A percentile compares a stretch with the other conserved stretches of the same genome.
Conservation (phyloP, 495 filamentous ascomycete species). For the Daldinia bambusicola region DNA sequence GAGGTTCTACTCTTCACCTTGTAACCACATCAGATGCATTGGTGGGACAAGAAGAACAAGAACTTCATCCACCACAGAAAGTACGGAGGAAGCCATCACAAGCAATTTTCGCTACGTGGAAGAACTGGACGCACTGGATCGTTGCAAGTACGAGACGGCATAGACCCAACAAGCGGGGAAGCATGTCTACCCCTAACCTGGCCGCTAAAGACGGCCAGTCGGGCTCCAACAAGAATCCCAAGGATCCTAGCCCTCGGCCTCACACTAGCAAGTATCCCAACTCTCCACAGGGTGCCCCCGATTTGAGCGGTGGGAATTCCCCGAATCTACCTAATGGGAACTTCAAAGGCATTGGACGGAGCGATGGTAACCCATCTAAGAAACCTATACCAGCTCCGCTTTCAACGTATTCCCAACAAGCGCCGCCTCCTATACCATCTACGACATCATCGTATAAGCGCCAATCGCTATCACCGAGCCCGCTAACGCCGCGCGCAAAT, state of each 20-base stretch:
- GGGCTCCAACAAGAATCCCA: slow-evolving; percentile 50
- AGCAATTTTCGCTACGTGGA: slow-evolving; percentile 74
- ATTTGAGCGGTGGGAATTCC: slow-evolving; percentile 34
- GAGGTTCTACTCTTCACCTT: slow-evolving; percentile 82
- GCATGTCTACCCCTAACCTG: slow-evolving; percentile 65
- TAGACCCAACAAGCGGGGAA: slow-evolving; percentile 59
- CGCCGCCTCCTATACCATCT: slow-evolving; percentile 59
- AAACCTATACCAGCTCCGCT: slow-evolving; percentile 46
- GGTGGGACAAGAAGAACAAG: slow-evolving; percentile 41
- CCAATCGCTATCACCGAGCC: slow-evolving; percentile 87
- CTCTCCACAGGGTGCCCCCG: slow-evolving; percentile 22
- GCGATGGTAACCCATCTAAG: slow-evolving; percentile 25
- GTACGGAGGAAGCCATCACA: slow-evolving; percentile 60
- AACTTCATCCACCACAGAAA: slow-evolving; percentile 51
- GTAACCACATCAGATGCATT: slow-evolving; percentile 69
- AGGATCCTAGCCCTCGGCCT: slow-evolving; percentile 61
- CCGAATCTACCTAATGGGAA: slow-evolving; percentile 42
- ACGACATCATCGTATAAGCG: slow-evolving; percentile 71
- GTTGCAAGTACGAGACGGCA: slow-evolving; percentile 60
- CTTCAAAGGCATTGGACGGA: slow-evolving; percentile 10
- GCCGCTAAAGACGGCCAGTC: slow-evolving; percentile 54
- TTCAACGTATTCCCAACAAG: slow-evolving; percentile 55
- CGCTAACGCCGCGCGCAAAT: slow-evolving; percentile 86
- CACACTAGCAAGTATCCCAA: slow-evolving; percentile 64
- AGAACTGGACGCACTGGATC: slow-evolving; percentile 68